phyloP scores from a whole-genome alignment of 768 basidiomycete genomes.

The Lactarius hatsudake region DNA sequence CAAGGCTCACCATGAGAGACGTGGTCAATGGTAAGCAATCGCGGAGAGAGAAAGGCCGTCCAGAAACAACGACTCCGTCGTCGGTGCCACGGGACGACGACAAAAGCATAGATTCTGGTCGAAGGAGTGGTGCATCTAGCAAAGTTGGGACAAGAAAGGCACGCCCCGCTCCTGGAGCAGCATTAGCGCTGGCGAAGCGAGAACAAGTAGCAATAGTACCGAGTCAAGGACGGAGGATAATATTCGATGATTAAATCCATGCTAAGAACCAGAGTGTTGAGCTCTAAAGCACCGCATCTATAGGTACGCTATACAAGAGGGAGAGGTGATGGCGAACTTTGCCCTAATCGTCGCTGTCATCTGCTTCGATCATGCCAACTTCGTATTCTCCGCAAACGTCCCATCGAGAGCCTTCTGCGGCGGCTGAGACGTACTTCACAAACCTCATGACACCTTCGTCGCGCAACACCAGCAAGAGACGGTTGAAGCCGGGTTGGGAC shows the following conservation, averaged over 20 bases:
- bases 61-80: not conserved
- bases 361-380: constrained; percentile 67
- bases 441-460: constrained; percentile 94
- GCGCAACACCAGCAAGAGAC: constrained; percentile 81
- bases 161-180: constrained; percentile 74
- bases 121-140: not conserved
- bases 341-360: constrained; percentile 20
- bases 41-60: not conserved
- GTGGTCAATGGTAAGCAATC: not conserved
- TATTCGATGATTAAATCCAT: constrained; percentile 47
- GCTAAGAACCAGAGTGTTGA: not conserved
- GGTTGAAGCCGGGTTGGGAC: constrained; percentile 87
- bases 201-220: constrained; percentile 72
- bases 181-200: constrained; percentile 71
- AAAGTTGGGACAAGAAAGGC: constrained; percentile 12
- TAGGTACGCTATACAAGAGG: constrained; percentile 1
- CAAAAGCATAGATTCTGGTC: not conserved
- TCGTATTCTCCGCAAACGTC: constrained; percentile 92
- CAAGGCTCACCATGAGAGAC: not conserved
- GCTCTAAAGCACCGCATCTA: constrained; percentile 1
- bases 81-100: constrained; percentile 1
- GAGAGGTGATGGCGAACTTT: not conserved
- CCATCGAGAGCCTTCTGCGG: constrained; percentile 89
- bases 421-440: constrained; percentile 91
- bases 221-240: constrained; percentile 70